Base-by-base conservation (phyloP, 2,329 filamentous ascomycete genomes). In the Penicillium sp. region DNA sequence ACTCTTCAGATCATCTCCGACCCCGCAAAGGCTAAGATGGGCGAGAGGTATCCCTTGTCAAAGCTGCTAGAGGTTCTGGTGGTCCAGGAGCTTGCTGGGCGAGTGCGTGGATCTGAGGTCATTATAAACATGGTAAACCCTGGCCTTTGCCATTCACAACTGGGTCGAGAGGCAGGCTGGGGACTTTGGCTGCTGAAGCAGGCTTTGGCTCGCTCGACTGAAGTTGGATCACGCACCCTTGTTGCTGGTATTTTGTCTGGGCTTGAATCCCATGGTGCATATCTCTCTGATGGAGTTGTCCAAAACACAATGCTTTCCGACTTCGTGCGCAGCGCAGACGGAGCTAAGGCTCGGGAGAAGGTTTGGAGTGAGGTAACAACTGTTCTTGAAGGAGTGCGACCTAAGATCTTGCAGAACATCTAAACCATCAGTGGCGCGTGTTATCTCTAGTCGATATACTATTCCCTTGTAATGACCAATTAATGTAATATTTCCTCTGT, bases 81-180 rank as follows among this genome's bases (percentile, higher is more conserved):
- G n/a, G 69, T 76, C 10, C 76, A 80, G 19, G 74, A 77, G 50
- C 63, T 80, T 25, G 75, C 70, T 9, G 55, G 67, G 4, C 66
- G 69, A 7, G 57, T 72, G 0, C 53, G 58, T 11, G 60, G 67
- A 39, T 62, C 63, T 1, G 61, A 68, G 3, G 78, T 85, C 39
- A 77, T 78, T 1, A 62, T 86, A 55, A 85, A 84, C 63, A 74
- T 75, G 58, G 59, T 83, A 21, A 83, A 83, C 55, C 83, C 84
- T 0, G 83, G 83, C 1, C 71, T 81, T 29, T 85, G 83, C 65
- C 74, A 82, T 42, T 79, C 80, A 0, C 71, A 77, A 25, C 70
- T 86, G 1, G 64, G 61, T 6, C 73, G 82, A 1, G 76, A 83
- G 0, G 26, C 50, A 0, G 39, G 60, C 1, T 51, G 67, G 6